phyloP scores from a whole-genome alignment of 257 asterid species.

The Nyctanthes arbortristis region DNA sequence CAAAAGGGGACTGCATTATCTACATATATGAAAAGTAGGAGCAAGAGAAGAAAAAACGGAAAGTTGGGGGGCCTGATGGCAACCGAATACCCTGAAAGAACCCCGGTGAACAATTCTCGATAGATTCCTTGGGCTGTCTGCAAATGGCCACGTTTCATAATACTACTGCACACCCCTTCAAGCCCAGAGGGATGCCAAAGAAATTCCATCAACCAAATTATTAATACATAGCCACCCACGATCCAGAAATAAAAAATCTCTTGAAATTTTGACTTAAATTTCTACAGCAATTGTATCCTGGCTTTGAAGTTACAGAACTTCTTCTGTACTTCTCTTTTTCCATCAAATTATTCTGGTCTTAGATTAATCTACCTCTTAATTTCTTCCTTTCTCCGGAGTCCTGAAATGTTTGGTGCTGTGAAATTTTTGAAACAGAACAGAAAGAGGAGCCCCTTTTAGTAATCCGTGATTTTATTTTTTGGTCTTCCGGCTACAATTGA shows the following conservation, averaged over 20 bases:
- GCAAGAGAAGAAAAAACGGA: too few relatives aligned
- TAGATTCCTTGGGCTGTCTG: neutral
- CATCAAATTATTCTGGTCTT: neutral
- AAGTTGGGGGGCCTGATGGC: neutral
- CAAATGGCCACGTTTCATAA: neutral
- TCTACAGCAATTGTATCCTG: neutral
- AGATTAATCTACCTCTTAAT: neutral
- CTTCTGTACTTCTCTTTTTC: neutral
- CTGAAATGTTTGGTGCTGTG: slow-evolving; percentile 19
- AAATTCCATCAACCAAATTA: neutral
- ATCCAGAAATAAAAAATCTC: too few relatives aligned
- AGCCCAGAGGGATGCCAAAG: too few relatives aligned
- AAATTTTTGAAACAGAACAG: slow-evolving; percentile 3
- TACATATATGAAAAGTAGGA: too few relatives aligned
- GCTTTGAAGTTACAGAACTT: neutral
- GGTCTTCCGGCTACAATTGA: neutral
- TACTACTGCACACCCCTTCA: too few relatives aligned
- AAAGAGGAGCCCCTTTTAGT: neutral
- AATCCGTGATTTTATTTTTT: neutral
- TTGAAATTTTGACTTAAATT: neutral
- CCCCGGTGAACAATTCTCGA: neutral
- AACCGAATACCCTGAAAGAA: neutral
- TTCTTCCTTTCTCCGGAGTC: slow-evolving; percentile 2
- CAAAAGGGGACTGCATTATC: too few relatives aligned
- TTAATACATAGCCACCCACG: neutral